Evolutionary conservation across 768 basidiomycete genomes (phyloP), one percentile per base, ranked within the genome.

Genomic region (Trametes villosa): DNA sequence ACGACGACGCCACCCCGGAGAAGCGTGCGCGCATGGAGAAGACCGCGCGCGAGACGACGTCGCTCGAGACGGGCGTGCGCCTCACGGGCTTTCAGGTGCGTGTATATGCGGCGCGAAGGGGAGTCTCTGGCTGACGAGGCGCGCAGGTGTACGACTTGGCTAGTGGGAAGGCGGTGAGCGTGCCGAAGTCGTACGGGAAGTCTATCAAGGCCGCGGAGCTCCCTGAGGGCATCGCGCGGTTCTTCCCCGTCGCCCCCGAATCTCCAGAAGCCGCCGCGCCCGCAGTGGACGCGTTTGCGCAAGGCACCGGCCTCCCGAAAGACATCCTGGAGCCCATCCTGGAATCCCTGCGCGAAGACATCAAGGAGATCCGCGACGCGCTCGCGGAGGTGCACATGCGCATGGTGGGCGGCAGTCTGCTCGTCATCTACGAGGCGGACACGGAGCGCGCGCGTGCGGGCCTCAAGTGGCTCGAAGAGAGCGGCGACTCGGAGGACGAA

Each of bases 81-180:
- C 73, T 98, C 49, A 97, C 95, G 2, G 97, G 92, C 8, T 98
- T 94, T 74, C 92, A 94, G 80, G 96, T 94, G 64, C 53, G 82
- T 71, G 31, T 55, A 54, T 33, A n/a, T n/a, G n/a, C n/a, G n/a
- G 38, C 46, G 11, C 29, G 55, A 30, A 36, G n/a, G n/a, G n/a
- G n/a, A 41, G 34, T 22, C 22, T 31, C 29, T 33, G 13, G 15
- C 13, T 45, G 38, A 26, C 29, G 18, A 24, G 11, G 40, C 17
- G 49, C 49, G 27, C 50, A 94, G 94, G 90, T 94, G 3, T 89
- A 90, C 73, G 83, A 93, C 67, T 81, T 88, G 50, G 67, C 75
- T 17, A 79, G 85, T 0, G 73, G 77, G 12, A 70, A 76, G n/a
- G 82, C 87, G 13, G 76, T 89, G 46, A 76, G 81, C 58, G 90